Base-by-base conservation (phyloP, 257 asterid genomes). In the Verbascum thapsus region DNA sequence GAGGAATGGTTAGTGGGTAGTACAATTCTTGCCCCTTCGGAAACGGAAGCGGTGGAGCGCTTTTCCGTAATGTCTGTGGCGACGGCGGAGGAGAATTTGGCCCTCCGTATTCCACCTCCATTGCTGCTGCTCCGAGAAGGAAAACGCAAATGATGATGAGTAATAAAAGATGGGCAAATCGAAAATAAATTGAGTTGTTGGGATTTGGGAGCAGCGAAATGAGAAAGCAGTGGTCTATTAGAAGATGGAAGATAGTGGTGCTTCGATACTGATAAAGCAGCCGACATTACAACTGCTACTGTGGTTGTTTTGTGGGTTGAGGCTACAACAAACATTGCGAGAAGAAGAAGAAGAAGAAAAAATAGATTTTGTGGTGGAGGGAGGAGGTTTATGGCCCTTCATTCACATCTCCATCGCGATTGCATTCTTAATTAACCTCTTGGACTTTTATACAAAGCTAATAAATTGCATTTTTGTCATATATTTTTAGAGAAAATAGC, bases 1-100 rank as follows among this genome's bases (percentile, higher is more conserved):
- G 98, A 88, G 3, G 97, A 88, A n/a, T 83, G 81, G 62, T 89
- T 86, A 20, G 97, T 88, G 2, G 98, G 98, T 35, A 88, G 97
- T 15, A 72, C 82, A 17, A 81, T 39, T 72, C 66, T 81, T 37
- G 60, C 73, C 64, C 9, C 78, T 13, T 54, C 74, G 35, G 71
- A 26, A 15, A 71, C 41, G 38, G 88, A 49, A 52, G 63, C 62
- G 18, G 81, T 35, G 42, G 79, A n/a, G n/a, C n/a, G 67, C 34
- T 82, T 37, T 16, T 76, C 84, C 1, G 80, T 61, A 18, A 86
- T 44, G 66, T 80, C 74, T 43, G 86, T 77, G 66, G 89, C 91
- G 66, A 84, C 74, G 55, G 88, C 89, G 52, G 82, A 77, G 57
- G 82, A 77, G 57, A 74, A 67, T 23, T 63, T 74, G 8, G 86